Conservation (phyloP, 202 grass and related monocot species). For the Schoenoplectus triqueter region DNA sequence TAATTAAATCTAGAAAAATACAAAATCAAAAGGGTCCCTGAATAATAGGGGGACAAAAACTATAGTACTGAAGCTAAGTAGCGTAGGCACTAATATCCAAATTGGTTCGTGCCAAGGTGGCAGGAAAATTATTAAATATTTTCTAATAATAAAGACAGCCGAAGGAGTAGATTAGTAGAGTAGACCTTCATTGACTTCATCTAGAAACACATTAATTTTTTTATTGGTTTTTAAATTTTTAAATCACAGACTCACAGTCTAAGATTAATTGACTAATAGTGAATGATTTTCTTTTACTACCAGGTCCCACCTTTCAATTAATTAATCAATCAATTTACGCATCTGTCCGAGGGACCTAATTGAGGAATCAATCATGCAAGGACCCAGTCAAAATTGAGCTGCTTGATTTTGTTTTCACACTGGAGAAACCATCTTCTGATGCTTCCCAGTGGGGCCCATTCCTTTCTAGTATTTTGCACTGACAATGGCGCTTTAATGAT, state of each 20-base stretch:
- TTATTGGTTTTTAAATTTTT: background rate
- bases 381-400: constrained; percentile 29
- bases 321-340: constrained; percentile 5
- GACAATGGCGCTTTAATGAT: background rate
- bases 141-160: background rate
- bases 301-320: constrained; percentile 7
- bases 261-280: background rate
- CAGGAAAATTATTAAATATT: constrained; percentile 1
- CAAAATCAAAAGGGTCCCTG: background rate
- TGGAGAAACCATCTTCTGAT: background rate
- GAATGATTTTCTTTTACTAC: constrained; percentile 15
- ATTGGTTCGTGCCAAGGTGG: constrained; percentile 5
- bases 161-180: background rate
- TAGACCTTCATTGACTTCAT: constrained; percentile 28
- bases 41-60: constrained; percentile 34
- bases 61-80: background rate
- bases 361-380: constrained; percentile 1
- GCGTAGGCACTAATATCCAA: background rate
- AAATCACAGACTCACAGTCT: background rate
- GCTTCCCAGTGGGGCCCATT: background rate
- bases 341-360: background rate
- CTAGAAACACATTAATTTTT: background rate
- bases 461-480: background rate
- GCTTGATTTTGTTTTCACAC: constrained; percentile 31
- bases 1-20: background rate